Evolutionary conservation across 2,329 filamentous ascomycete species (phyloP).

Genomic region (Aspergillus persii): DNA sequence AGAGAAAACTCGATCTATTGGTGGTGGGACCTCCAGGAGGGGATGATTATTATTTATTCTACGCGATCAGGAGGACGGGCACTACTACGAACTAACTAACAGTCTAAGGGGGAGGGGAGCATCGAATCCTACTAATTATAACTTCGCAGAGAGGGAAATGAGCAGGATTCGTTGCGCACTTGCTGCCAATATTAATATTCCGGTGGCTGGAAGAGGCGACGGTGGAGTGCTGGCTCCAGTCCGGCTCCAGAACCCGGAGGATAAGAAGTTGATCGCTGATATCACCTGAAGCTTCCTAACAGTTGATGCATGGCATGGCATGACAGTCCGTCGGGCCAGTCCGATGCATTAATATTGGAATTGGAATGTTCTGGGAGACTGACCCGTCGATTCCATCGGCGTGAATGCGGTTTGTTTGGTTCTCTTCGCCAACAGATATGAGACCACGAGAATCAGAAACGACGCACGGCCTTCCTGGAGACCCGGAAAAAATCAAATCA

Average conservation of each 20-base stretch:
- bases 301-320: constrained; percentile 2
- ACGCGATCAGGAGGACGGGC: neutral
- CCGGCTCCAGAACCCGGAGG: constrained; percentile 16
- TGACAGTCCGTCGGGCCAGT: neutral
- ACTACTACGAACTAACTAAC: too few relatives aligned
- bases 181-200: neutral
- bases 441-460: neutral
- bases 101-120: constrained; percentile 4
- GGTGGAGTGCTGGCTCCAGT: constrained; percentile 13
- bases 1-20: constrained; percentile 13
- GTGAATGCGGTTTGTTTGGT: neutral
- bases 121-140: neutral
- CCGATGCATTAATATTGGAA: neutral
- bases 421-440: neutral
- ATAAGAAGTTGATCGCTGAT: constrained; percentile 15
- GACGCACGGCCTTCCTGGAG: neutral
- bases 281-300: neutral
- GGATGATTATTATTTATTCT: neutral
- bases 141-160: constrained; percentile 1
- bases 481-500: neutral
- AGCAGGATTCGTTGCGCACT: neutral
- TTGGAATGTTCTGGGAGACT: too few relatives aligned
- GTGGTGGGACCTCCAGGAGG: constrained; percentile 7
- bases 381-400: too few relatives aligned
- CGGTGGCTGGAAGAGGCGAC: constrained; percentile 6